Evolutionary conservation across 352 stramenopile species (phyloP).

Genomic region (Phytophthora constricta): DNA sequence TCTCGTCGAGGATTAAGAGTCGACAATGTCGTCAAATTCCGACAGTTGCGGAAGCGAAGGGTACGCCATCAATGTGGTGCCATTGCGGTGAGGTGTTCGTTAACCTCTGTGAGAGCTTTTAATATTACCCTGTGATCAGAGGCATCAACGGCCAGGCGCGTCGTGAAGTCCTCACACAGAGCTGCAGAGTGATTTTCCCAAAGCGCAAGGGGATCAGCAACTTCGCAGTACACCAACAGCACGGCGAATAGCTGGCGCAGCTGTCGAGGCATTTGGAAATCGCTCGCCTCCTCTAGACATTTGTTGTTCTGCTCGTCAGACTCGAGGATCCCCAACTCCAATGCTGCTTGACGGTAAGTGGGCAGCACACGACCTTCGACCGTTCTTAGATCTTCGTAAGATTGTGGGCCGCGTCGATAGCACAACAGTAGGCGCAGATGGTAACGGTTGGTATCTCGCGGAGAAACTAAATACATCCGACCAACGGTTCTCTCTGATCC

Average conservation of each 20-base stretch:
- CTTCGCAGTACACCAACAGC: conserved; percentile 9
- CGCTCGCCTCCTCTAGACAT: background rate
- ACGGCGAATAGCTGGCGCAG: conserved; percentile 2
- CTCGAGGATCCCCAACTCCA: background rate
- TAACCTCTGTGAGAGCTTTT: background rate
- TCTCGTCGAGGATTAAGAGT: background rate
- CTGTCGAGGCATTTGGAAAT: background rate
- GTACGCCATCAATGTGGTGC: background rate
- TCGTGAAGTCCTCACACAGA: background rate
- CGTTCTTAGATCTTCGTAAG: too few species aligned
- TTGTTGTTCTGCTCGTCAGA: background rate
- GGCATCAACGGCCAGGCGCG: background rate
- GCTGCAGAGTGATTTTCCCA: background rate
- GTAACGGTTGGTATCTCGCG: too few species aligned
- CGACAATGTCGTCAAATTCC: background rate
- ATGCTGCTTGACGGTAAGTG: too few species aligned
- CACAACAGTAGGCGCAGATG: too few species aligned
- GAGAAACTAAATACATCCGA: too few species aligned
- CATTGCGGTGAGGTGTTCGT: background rate
- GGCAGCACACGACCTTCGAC: too few species aligned
- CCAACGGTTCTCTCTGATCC: too few species aligned
- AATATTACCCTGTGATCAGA: background rate
- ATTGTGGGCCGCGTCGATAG: too few species aligned
- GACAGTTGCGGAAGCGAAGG: background rate
- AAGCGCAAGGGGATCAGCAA: background rate